Conservation (phyloP, 2,329 filamentous ascomycete species). For the Hortaea werneckii region DNA sequence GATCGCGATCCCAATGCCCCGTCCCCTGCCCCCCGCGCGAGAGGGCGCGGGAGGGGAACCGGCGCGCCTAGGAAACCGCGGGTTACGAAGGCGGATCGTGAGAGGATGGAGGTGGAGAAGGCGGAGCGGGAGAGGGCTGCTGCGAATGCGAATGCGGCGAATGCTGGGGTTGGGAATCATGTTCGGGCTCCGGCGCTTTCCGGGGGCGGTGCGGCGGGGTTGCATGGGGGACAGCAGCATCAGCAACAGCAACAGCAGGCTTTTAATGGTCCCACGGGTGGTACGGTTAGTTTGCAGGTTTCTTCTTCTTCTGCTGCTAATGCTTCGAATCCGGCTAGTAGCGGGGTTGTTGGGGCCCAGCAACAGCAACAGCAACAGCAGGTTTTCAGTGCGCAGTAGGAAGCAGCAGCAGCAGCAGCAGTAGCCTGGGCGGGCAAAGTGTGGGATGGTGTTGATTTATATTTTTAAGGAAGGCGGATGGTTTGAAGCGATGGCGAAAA, state of each 20-base stretch:
- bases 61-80: conserved; percentile 69
- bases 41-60: conserved; percentile 61
- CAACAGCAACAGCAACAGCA: no score
- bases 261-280: neutral
- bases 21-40: conserved; percentile 22
- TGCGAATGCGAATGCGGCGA: conserved; percentile 12
- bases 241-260: neutral
- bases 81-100: conserved; percentile 76
- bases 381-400: no score
- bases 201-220: neutral
- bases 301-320: no score
- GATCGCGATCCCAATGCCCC: conserved; percentile 10
- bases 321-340: no score
- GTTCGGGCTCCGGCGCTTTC: neutral
- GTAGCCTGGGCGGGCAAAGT: no score
- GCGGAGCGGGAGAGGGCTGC: conserved; percentile 52
- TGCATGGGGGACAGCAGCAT: no score
- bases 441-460: no score
- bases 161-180: neutral
- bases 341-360: no score
- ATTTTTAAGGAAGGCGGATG: no score
- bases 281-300: neutral
- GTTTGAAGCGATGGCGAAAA: no score
- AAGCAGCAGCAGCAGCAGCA: no score
- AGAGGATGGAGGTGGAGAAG: conserved; percentile 72